Conservation (phyloP, 2,329 filamentous ascomycete genomes). For the Cercospora citrullina region DNA sequence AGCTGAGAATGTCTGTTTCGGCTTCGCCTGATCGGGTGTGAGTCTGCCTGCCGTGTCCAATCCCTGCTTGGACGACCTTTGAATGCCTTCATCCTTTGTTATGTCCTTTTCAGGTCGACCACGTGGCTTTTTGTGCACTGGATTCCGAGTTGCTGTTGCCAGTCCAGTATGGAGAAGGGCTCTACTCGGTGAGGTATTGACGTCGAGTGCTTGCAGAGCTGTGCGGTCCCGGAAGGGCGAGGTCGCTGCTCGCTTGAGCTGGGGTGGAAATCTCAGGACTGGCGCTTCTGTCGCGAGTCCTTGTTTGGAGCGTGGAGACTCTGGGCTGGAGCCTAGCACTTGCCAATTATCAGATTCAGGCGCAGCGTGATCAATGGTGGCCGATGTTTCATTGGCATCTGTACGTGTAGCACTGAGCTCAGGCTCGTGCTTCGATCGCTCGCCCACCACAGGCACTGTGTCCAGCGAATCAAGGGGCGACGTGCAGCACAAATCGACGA, state of each 20-base stretch:
- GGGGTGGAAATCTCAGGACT: neutral
- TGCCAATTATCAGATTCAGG: neutral
- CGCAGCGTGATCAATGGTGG: neutral
- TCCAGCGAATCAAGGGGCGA: conserved; percentile 5
- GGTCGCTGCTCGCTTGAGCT: conserved; percentile 18
- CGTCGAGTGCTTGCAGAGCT: conserved; percentile 32
- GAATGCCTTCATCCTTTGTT: conserved; percentile 1
- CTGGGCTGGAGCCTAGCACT: conserved; percentile 8
- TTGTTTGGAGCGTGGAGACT: neutral
- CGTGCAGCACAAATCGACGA: conserved; percentile 18
- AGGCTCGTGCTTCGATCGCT: neutral
- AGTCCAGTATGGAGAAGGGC: conserved; percentile 6
- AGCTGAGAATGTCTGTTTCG: conserved; percentile 13
- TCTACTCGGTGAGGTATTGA: conserved; percentile 26
- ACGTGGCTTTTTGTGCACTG: conserved; percentile 20
- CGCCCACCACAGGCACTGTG: no score
- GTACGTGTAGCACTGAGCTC: neutral
- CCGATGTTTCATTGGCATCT: neutral
- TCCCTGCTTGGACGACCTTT: conserved; percentile 22
- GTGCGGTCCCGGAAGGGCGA: conserved; percentile 24
- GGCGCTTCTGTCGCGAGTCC: neutral
- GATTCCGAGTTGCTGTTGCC: neutral
- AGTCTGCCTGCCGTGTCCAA: neutral
- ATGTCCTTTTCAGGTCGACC: conserved; percentile 30
- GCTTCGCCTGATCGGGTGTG: neutral